Evolutionary conservation across 768 basidiomycete genomes (phyloP), one percentile per base, ranked within the genome.

Genomic region (Harrya chromipes): DNA sequence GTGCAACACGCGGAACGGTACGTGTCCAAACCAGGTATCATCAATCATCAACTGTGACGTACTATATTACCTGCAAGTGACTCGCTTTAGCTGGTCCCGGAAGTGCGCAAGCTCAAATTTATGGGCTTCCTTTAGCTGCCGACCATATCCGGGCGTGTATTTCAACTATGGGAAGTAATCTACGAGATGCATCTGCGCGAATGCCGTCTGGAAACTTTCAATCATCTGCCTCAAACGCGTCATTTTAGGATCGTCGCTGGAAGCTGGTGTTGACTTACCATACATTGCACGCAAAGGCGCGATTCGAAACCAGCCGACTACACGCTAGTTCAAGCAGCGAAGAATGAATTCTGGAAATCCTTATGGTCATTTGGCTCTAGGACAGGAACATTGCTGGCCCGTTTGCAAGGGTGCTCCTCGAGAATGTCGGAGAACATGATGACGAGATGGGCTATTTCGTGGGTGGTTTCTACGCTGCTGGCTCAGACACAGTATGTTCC

Each of bases 381-480:
- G 42, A 50, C 13, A 40, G 26, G 19, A 36, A 41, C 20, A 40
- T 37, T 27, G 54, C 48, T 4, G 49, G 42, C 21, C 42, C 42
- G 12, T 82, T 84, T 52, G 78, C 71, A 1, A 75, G 72, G 59
- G 76, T 77, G 52, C 72, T 83, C 24, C 60, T 82, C 4, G 78
- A 81, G 49, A 72, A 72, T 9, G 74, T 78, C 52, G 52, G 61
- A 1, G 72, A 77, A 43, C 73, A 79, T 24, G 70, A 76, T 45
- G 68, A 75, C 46, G 80, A 84, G 54, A 72, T 74, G 3, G 73
- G 80, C 0, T 82, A 82, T 59, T 72, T 84, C 19, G 79, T 76
- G 1, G 81, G 82, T 1, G 72, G 73, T 27, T 75, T 83, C 68
- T 84, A 82, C 49, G 80, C 79, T 20, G 81, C 82, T 13, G 81